Percentiles rank a stretch among this genome's conserved stretches.
Evolutionary conservation across 371 early-diverging fungal genomes (phyloP).

Genomic region (Lichtheimia hyalospora): DNA sequence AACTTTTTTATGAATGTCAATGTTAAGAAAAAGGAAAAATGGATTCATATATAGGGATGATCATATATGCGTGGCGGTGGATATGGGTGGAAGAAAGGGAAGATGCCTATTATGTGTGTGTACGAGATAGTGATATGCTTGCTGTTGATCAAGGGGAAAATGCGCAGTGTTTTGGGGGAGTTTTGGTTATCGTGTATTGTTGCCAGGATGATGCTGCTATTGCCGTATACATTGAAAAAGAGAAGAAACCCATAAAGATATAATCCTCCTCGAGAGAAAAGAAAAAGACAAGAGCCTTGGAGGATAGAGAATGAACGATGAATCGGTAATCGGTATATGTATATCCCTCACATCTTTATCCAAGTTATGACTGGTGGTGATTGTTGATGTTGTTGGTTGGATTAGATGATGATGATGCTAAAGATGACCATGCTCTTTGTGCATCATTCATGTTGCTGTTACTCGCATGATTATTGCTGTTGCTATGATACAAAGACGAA

Average conservation of each 20-base stretch:
- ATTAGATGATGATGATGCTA: no score
- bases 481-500: not conserved
- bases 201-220: constrained; percentile 1
- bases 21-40: not conserved
- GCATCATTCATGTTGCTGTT: no score
- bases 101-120: not conserved
- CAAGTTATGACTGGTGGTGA: not conserved
- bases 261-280: no score
- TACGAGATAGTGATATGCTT: not conserved
- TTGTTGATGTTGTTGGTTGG: constrained; percentile 1
- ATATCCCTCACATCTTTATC: not conserved
- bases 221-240: no score
- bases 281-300: not conserved
- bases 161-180: constrained; percentile 1
- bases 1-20: constrained; percentile 1
- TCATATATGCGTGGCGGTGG: not conserved
- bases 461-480: not conserved
- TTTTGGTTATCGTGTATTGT: not conserved
- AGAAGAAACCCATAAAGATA: no score
- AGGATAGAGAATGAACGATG: not conserved
- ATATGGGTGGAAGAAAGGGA: not conserved
- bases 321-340: constrained; percentile 1
- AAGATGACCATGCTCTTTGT: no score
- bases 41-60: constrained; percentile 2
- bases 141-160: not conserved